Evolutionary conservation across 495 filamentous ascomycete species (phyloP).

Genomic region (Xylaria bambusicola): DNA sequence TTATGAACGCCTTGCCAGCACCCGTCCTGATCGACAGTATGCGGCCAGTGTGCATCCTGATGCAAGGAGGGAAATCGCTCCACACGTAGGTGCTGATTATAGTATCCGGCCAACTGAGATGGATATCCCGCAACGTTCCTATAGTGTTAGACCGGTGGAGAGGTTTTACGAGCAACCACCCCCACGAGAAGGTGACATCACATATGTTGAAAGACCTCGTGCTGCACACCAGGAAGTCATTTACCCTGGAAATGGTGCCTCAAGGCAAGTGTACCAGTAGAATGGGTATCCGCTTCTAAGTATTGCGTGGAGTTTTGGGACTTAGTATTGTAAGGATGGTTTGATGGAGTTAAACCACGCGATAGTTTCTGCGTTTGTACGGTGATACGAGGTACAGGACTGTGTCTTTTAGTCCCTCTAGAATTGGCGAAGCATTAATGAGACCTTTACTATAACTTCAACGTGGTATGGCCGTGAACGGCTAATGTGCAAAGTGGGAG

Average conservation of each 20-base stretch:
- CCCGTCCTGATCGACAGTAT: slow-evolving; percentile 54
- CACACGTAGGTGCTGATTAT: slow-evolving; percentile 41
- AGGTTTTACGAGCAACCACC: slow-evolving; percentile 42
- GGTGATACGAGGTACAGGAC: neutral
- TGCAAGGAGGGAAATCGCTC: slow-evolving; percentile 39
- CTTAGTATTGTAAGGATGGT: neutral
- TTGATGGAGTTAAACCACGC: neutral
- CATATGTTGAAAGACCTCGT: slow-evolving; percentile 47
- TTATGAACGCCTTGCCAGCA: slow-evolving; percentile 53
- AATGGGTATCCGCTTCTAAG: neutral
- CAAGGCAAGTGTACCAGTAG: slow-evolving; percentile 40
- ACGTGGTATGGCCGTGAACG: neutral
- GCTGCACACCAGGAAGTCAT: slow-evolving; percentile 39
- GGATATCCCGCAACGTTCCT: slow-evolving; percentile 39
- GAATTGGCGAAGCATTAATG: neutral
- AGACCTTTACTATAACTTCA: neutral
- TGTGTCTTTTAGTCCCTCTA: neutral
- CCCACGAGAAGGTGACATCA: slow-evolving; percentile 45
- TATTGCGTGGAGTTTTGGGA: neutral
- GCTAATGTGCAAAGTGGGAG: neutral
- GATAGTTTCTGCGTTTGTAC: neutral
- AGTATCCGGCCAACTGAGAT: slow-evolving; percentile 41
- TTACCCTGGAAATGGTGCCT: slow-evolving; percentile 35
- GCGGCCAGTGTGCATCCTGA: slow-evolving; percentile 42
- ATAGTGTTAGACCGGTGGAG: slow-evolving; percentile 37